Conservation (phyloP, 805 yeast genomes). For the Teunomyces kruisii region DNA sequence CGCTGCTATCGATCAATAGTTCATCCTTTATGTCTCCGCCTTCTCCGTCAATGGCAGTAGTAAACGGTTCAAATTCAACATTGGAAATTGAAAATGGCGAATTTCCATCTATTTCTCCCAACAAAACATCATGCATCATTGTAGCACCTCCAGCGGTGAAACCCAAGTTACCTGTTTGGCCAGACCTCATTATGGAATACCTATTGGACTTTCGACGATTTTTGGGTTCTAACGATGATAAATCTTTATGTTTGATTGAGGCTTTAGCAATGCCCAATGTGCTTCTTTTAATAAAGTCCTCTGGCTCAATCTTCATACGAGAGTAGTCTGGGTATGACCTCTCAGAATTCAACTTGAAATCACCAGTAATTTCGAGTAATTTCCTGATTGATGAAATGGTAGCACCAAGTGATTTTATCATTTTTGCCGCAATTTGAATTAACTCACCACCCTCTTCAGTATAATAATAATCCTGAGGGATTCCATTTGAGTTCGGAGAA, state of each 20-base stretch:
- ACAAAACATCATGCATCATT: constrained; percentile 35
- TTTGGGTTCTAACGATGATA: constrained; percentile 20
- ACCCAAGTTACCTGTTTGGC: constrained; percentile 49
- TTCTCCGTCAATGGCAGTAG: constrained; percentile 16
- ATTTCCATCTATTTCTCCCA: constrained; percentile 25
- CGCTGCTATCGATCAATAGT: constrained; percentile 50
- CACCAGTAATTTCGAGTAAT: constrained; percentile 60
- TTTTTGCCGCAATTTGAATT: constrained; percentile 57
- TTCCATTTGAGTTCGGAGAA: not conserved
- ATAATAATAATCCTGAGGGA: constrained; percentile 42
- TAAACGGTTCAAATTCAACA: constrained; percentile 36
- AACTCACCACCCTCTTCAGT: constrained; percentile 68
- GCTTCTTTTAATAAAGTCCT: constrained; percentile 59
- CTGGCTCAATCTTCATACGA: constrained; percentile 55
- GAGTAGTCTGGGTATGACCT: constrained; percentile 69
- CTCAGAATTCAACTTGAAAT: constrained; percentile 57
- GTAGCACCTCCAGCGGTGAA: constrained; percentile 50
- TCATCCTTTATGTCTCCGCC: constrained; percentile 39
- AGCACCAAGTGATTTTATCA: constrained; percentile 53
- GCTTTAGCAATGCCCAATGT: constrained; percentile 54
- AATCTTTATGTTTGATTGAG: constrained; percentile 24
- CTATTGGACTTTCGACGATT: constrained; percentile 28
- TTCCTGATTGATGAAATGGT: constrained; percentile 52
- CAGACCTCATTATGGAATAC: constrained; percentile 52
- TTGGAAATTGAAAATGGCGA: constrained; percentile 34